Base-by-base conservation (phyloP, 305 asterid genomes). In the Fraxinus latifolia region DNA sequence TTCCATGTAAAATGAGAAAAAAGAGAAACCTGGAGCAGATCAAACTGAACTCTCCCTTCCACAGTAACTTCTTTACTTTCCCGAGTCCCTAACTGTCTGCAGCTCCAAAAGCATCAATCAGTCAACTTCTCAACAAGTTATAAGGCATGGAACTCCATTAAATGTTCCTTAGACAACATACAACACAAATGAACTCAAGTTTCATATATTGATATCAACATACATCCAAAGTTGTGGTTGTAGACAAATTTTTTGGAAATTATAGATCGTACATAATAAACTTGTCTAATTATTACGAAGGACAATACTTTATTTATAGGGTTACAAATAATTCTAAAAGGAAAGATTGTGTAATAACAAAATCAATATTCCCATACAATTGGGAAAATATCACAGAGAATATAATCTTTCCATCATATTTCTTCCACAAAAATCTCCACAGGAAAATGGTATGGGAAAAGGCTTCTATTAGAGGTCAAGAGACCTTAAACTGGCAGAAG, bases 1-100 rank as follows among this genome's bases (percentile, higher is more conserved):
- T 74, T 78, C 84, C 74, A 82, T 7, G 44, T 12, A 70, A 78
- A 37, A 47, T 50, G 73, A 73, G 37, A 27, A 68, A 60, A 31
- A 19, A 79, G 72, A 79, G 78, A 77, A 87, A 96, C 99, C 99
- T 96, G 98, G 77, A 96, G 87, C 82, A 96, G 89, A 90, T 96
- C 99, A 90, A 96, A 96, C 81, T 96, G 98, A 79, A 96, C 98
- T 91, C 99, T 93, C 82, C 99, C 99, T 90, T 93, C 99, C 75
- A 96, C 78, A 73, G 95, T 86, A 67, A 96, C 94, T 91, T 96
- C 99, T 90, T 96, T 96, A 92, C 98, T 93, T 84, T 94, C 99
- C 82, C 99, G 91, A 58, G 96, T 96, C 73, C 99, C 99, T 33
- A 83, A 89, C 83, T 96, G 99, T 85, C 99, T 96, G 98, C 90